A percentile compares a stretch with the other conserved stretches of the same genome.
phyloP scores from a whole-genome alignment of 2,329 filamentous ascomycete species.

The Apiospora rasikravindrae region DNA sequence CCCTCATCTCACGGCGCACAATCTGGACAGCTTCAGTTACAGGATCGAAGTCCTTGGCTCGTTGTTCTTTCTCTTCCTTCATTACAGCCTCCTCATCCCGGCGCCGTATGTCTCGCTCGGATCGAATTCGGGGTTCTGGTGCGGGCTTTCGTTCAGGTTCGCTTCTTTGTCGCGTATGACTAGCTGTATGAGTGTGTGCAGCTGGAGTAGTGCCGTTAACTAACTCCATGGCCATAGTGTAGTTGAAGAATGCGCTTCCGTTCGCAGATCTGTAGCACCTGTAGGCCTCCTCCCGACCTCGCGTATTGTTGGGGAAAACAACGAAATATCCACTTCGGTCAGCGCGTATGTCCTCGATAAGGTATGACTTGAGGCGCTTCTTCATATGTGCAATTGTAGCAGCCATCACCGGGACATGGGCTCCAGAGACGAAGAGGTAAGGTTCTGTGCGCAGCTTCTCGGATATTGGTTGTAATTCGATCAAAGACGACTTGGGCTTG shows the following conservation, averaged over 20 bases:
- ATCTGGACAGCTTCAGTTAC: conserved; percentile 81
- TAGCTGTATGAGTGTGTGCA: conserved; percentile 37
- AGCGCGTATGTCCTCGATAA: conserved; percentile 80
- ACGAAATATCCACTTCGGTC: conserved; percentile 91
- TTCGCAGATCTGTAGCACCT: conserved; percentile 81
- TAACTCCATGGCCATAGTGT: conserved; percentile 88
- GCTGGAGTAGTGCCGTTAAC: conserved; percentile 48
- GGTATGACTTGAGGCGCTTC: conserved; percentile 83
- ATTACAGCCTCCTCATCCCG: conserved; percentile 81
- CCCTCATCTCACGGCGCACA: conserved; percentile 78
- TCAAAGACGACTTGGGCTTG: conserved; percentile 56
- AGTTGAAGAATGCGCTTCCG: conserved; percentile 86
- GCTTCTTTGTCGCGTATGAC: conserved; percentile 31
- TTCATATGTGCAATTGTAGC: conserved; percentile 90
- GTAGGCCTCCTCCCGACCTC: conserved; percentile 80
- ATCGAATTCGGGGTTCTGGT: conserved; percentile 60
- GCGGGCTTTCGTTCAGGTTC: conserved; percentile 36
- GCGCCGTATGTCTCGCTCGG: conserved; percentile 73
- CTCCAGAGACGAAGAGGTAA: conserved; percentile 88
- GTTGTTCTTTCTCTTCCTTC: conserved; percentile 87
- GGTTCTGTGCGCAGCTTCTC: conserved; percentile 77
- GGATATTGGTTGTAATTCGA: conserved; percentile 71
- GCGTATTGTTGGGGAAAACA: conserved; percentile 79
- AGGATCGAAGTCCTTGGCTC: conserved; percentile 90
- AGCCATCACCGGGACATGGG: conserved; percentile 83